phyloP scores from a whole-genome alignment of 2,329 filamentous ascomycete species.

The Claviceps sp. region DNA sequence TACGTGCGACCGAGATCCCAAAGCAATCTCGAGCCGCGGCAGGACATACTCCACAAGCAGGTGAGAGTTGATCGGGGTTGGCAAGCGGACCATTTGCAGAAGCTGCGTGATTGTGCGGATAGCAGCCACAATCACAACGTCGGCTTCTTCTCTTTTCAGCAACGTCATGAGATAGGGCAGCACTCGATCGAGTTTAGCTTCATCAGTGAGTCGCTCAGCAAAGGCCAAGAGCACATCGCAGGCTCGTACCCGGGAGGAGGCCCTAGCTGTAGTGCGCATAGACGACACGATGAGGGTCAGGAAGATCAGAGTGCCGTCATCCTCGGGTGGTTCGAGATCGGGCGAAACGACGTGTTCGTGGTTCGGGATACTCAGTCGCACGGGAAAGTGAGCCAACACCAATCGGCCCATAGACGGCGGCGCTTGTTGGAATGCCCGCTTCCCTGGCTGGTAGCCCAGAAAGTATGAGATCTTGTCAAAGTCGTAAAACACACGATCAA shows the following conservation, averaged over 20 bases:
- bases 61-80: conserved; percentile 63
- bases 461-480: conserved; percentile 98
- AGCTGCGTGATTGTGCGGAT: conserved; percentile 81
- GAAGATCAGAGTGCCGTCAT: conserved; percentile 89
- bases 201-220: conserved; percentile 79
- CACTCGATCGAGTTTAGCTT: conserved; percentile 87
- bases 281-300: conserved; percentile 80
- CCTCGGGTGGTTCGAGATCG: conserved; percentile 47
- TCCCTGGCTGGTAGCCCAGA: conserved; percentile 56
- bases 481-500: conserved; percentile 83
- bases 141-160: conserved; percentile 60
- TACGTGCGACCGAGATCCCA: conserved; percentile 29
- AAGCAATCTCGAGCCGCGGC: conserved; percentile 44
- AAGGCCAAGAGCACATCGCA: conserved; percentile 90
- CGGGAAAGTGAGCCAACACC: conserved; percentile 55
- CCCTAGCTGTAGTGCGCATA: conserved; percentile 74
- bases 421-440: conserved; percentile 17
- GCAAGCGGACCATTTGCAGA: conserved; percentile 72
- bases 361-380: conserved; percentile 77
- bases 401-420: conserved; percentile 24
- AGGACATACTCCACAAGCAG: conserved; percentile 57
- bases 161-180: conserved; percentile 79
- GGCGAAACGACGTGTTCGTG: conserved; percentile 58
- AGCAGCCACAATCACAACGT: conserved; percentile 74
- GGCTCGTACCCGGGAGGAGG: conserved; percentile 74